Base-by-base conservation (phyloP, 371 early-diverging fungal genomes). In the Mucor circinelloides region DNA sequence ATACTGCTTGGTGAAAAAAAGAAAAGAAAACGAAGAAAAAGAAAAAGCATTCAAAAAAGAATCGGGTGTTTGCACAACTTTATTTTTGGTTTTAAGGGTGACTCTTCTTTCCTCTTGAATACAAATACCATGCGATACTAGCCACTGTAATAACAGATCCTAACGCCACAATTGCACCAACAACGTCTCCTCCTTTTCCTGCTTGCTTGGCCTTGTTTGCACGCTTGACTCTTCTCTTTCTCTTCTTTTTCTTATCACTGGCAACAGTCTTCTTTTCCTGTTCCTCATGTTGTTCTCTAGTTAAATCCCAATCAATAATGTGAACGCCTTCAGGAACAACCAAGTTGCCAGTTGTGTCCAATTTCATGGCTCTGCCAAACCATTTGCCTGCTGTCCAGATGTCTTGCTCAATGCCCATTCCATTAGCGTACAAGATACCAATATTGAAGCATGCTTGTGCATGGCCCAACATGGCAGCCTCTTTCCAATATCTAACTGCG, bases 391-490 rank as follows among this genome's bases (percentile, higher is more conserved):
- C 84, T 27, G 69, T 36, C 61, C 68, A 79, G 10, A 77, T 25
- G 64, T 83, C 80, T 25, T 65, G 52, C 2, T 72, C 71, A 3
- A 83, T 75, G 31, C 84, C 81, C 74, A 81, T 78, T 13, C 80
- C 80, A 57, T 83, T 83, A 2, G 78, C 78, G 59, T 72, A 78
- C 60, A 81, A 67, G 42, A 83, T 81, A 57, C 78, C 84, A 36
- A 83, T 76, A 46, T 83, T 83, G 42, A 71, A 83, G 23, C 78
- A 81, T 7, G 84, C 79, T 61, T 83, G 81, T 1, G 84, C 84
- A 56, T 83, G 80, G 9, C 84, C 84, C 32, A 83, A 63, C 48
- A 81, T 44, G 12, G 78, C 78, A 19, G 81, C 80, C 40, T 81
- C 79, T 54, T 79, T 77, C 84, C 84, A 83, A 54, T 83, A 83